A percentile compares a stretch with the other conserved stretches of the same genome.
phyloP scores from a whole-genome alignment of 2,329 filamentous ascomycete genomes.

The Calycina marina region DNA sequence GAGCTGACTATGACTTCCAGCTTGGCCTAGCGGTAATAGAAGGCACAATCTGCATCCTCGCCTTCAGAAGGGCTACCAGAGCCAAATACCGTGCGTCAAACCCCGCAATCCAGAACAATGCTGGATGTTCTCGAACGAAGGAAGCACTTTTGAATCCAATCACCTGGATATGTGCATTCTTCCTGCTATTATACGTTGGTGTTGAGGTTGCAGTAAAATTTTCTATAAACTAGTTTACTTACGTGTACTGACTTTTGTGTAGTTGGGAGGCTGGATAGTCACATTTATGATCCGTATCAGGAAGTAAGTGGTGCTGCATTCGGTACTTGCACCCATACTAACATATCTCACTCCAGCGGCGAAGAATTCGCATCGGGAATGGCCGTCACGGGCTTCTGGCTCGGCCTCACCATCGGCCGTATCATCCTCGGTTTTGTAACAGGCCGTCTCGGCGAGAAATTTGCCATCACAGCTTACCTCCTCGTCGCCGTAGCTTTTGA shows the following conservation, averaged over 20 bases:
- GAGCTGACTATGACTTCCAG: constrained; percentile 12
- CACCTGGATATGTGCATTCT: constrained; percentile 57
- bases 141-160: constrained; percentile 27
- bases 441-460: constrained; percentile 57
- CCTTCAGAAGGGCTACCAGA: constrained; percentile 51
- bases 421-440: constrained; percentile 66
- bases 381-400: constrained; percentile 71
- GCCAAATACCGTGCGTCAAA: constrained; percentile 41
- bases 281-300: constrained; percentile 79
- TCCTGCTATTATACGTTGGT: constrained; percentile 67
- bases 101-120: constrained; percentile 20
- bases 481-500: constrained; percentile 47
- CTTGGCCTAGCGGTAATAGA: constrained; percentile 43
- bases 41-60: constrained; percentile 31
- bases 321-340: too few species aligned
- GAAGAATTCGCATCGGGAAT: constrained; percentile 60
- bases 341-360: too few species aligned
- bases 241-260: neutral
- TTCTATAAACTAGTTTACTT: neutral
- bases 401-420: constrained; percentile 63
- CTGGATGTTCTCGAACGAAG: constrained; percentile 12
- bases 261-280: constrained; percentile 64
- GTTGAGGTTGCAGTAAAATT: constrained; percentile 46
- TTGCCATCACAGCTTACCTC: constrained; percentile 50
- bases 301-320: too few species aligned